phyloP scores from a whole-genome alignment of 2,329 filamentous ascomycete genomes.

The Pseudopithomyces chartarum region DNA sequence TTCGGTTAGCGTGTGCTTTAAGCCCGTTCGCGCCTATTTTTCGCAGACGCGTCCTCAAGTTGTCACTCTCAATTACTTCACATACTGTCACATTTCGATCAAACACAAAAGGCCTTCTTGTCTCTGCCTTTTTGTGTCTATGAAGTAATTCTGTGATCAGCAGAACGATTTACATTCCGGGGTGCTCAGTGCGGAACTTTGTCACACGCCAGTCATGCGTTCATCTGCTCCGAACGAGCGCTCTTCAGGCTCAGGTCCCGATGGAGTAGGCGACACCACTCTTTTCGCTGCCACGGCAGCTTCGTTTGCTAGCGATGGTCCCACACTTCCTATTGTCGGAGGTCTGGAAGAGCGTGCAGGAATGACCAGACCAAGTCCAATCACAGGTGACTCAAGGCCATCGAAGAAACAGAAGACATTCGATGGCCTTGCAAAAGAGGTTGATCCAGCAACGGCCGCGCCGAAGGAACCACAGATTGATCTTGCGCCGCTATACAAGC shows the following conservation, averaged over 20 bases:
- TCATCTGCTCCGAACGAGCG: neutral
- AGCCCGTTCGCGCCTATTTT: conserved; percentile 9
- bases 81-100: neutral
- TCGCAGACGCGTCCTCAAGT: conserved; percentile 1
- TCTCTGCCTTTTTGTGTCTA: neutral
- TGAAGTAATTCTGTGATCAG: neutral
- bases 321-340: conserved; percentile 19
- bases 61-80: neutral
- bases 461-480: conserved; percentile 4
- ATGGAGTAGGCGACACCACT: conserved; percentile 11
- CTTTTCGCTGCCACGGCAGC: conserved; percentile 5
- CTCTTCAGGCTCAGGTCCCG: neutral
- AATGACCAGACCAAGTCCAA: neutral
- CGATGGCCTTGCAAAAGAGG: neutral
- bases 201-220: neutral
- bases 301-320: conserved; percentile 21
- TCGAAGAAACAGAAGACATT: neutral
- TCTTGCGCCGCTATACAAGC: conserved; percentile 11
- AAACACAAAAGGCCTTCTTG: neutral
- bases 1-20: conserved; percentile 13
- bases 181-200: neutral
- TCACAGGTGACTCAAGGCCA: neutral
- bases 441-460: neutral
- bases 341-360: neutral
- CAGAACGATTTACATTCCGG: neutral